Evolutionary conservation across 1,284 basidiomycete species (phyloP), one percentile per base, ranked within the genome.

Genomic region (Ustilago nuda): DNA sequence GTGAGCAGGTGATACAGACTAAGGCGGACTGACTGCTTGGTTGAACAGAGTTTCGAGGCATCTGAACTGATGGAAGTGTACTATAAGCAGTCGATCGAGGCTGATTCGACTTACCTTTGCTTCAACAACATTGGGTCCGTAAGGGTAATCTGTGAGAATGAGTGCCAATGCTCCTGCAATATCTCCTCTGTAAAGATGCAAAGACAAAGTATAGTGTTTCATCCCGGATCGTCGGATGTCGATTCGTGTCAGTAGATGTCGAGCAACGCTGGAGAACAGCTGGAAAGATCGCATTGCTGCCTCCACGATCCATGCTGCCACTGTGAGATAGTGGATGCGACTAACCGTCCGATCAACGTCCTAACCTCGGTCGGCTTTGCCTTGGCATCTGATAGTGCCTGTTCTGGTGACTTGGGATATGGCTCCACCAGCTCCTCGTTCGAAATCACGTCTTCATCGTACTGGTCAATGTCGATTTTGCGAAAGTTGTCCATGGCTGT

Each of bases 401-500:
- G 91, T 0, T 89, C 88, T 0, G 94, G 91, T 58, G 91, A 90
- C 66, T 94, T 89, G 13, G 93, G 92, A 85, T 98, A 95, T 2
- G 93, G 89, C 56, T 94, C 92, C 84, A 92, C 94, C 39, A 98
- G 90, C 82, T 98, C 84, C 37, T 63, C 64, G 30, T 95, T 93
- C 53, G 91, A 89, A 15, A 98, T 88, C 17, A 91, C 90, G 82
- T 98, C 96, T 86, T 98, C 95, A 84, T 98, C 96, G 87, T 91
- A 95, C 56, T 89, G 89, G 88, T 98, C 95, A 81, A 98, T 93
- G 87, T 98, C 92, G 88, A 98, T 95, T 87, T 95, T 95, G 78
- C 95, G 90, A 87, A 94, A 97, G 62, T 58, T 71, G 71, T 82
- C 82, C 76, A 78, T 82, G 32, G 60, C 63, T 33, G 36, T 43